phyloP scores from a whole-genome alignment of 2,329 filamentous ascomycete species.

The Fusarium siculi region DNA sequence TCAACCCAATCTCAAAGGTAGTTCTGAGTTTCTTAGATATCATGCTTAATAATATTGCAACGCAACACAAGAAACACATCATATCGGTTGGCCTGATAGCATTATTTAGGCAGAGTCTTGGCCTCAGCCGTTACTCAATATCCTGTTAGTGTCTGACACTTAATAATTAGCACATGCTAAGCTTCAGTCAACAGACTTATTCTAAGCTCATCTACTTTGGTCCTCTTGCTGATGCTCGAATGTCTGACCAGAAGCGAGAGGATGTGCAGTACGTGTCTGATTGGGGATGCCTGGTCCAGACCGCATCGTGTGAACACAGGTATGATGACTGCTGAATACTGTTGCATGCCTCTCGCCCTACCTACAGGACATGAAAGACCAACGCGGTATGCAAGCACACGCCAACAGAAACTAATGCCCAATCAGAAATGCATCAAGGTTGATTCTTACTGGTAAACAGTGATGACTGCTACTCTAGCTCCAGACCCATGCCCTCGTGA shows the following conservation, averaged over 20 bases:
- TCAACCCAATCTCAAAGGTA: conserved; percentile 5
- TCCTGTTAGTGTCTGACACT: not conserved
- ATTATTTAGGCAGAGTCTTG: not conserved
- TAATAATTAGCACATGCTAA: not conserved
- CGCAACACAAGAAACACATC: not conserved
- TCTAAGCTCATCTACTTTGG: not conserved
- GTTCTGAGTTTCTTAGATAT: not conserved
- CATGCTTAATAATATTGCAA: not conserved
- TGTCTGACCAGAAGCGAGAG: conserved; percentile 8
- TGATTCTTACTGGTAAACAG: conserved; percentile 6
- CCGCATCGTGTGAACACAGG: conserved; percentile 18
- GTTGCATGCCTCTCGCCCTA: conserved; percentile 25
- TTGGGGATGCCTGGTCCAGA: conserved; percentile 23
- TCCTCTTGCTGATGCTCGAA: not conserved
- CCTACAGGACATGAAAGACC: conserved; percentile 3
- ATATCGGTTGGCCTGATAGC: not conserved
- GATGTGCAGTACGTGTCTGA: not conserved
- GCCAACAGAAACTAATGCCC: conserved; percentile 14
- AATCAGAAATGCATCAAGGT: conserved; percentile 18
- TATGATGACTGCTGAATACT: conserved; percentile 13
- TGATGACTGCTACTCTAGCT: conserved; percentile 33
- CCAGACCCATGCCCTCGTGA: conserved; percentile 40
- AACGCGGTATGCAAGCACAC: conserved; percentile 31
- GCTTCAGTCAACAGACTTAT: not conserved
- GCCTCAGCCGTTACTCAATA: conserved; percentile 6